Base-by-base conservation (phyloP, 1,284 basidiomycete genomes). In the Naganishia cerealis region DNA sequence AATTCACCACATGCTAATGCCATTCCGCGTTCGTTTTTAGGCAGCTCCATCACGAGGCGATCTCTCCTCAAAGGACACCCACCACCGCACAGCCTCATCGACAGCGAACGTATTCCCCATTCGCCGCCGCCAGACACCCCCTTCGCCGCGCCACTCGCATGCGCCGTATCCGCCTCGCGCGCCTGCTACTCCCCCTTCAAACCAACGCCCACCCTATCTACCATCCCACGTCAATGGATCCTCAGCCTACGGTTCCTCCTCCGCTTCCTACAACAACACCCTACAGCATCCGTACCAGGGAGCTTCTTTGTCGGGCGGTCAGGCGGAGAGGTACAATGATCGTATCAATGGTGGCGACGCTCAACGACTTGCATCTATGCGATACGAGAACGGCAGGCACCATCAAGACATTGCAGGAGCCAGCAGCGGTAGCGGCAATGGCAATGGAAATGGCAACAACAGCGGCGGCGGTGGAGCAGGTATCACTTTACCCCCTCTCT, bases 401-500 rank as follows among this genome's bases (percentile, higher is more conserved):
- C 46, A 50, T 3, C n/a, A 24, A 50, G n/a, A 50, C 21, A n/a
- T n/a, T 24, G 18, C 46, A 7, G 6, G 29, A 33, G 3, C 29
- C 3, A 6, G 29, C 29, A 33, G 29, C 29, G 29, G 29, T 33
- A 50, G 24, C 46, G 46, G 46, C 3, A 21, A 50, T 24, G 46
- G n/a, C 26, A 58, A 46, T 26, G 57, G 57, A 10, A 46, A 26
- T 15, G 36, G 48, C 7, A 42, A 13, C 13, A 36, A 40, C 21
- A n/a, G 29, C 12, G 21, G n/a, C 21, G 46, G n/a, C 9, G n/a
- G 24, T 10, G 46, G 46, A 13, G 21, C 26, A 52, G 15, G 59
- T 0, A 38, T 55, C 15, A 21, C 66, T 13, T 29, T 67, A 18
- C 66, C 66, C 21, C 66, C 66, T 0, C n/a, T 67, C 13, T 48